Evolutionary conservation across 345 rosid genomes (phyloP).

Genomic region (Gossypium anomalum): DNA sequence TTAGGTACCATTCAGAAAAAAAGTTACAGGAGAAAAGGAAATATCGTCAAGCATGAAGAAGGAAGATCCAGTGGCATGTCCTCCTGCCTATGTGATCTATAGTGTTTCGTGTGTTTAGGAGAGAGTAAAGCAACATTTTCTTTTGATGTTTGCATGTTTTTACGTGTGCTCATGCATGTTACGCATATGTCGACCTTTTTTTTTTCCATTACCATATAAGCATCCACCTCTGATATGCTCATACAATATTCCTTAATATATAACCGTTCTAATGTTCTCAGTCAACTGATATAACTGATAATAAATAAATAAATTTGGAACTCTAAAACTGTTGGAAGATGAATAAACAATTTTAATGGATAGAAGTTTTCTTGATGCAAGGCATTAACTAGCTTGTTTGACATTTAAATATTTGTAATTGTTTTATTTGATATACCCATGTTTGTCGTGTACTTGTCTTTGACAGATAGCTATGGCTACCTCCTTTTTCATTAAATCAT

Average conservation of each 20-base stretch:
- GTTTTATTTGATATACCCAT: not conserved
- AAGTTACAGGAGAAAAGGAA: not conserved
- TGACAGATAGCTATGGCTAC: too few species aligned
- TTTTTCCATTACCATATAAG: not conserved
- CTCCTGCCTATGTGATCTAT: slow-evolving; percentile 6
- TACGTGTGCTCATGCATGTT: slow-evolving; percentile 24
- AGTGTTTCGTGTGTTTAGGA: not conserved
- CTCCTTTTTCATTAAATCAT: not conserved
- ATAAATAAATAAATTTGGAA: not conserved
- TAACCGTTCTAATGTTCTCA: slow-evolving; percentile 6
- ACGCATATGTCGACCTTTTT: not conserved
- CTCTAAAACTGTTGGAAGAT: slow-evolving; percentile 2
- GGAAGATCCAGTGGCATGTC: slow-evolving; percentile 31
- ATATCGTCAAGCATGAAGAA: slow-evolving; percentile 15
- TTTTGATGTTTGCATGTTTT: slow-evolving; percentile 24
- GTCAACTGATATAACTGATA: not conserved
- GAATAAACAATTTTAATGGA: not conserved
- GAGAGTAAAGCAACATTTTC: slow-evolving; percentile 5
- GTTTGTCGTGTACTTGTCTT: slow-evolving; percentile 10
- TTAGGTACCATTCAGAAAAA: not conserved
- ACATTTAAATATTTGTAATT: not conserved
- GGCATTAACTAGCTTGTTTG: not conserved
- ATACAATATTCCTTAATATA: slow-evolving; percentile 3
- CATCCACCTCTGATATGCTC: slow-evolving; percentile 2
- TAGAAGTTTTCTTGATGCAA: not conserved